Conservation (phyloP, 2,329 filamentous ascomycete species). For the Periconia sp. region DNA sequence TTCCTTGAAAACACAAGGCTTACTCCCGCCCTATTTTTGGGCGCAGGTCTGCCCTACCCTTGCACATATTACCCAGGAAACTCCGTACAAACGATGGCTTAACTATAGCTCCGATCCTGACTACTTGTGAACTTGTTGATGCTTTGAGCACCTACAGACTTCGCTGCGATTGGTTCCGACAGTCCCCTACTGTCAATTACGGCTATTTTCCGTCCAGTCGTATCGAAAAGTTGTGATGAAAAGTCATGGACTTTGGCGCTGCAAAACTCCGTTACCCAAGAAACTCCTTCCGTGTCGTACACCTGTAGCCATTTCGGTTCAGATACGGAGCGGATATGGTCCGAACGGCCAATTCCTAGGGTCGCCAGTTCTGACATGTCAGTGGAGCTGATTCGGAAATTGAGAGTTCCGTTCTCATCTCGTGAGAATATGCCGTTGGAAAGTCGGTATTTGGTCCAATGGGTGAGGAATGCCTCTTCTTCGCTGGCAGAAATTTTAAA, state of each 20-base stretch:
- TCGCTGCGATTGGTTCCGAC: no score
- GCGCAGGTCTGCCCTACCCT: no score
- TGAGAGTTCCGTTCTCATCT: slow-evolving; percentile 10
- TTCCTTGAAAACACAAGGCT: no score
- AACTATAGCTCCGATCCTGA: no score
- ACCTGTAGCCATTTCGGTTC: slow-evolving; percentile 14
- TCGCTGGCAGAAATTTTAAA: slow-evolving; percentile 14
- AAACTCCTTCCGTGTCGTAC: slow-evolving; percentile 15
- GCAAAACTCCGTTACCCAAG: slow-evolving; percentile 14
- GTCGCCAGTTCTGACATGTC: slow-evolving; percentile 7
- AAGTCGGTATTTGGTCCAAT: slow-evolving; percentile 6
- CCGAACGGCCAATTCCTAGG: slow-evolving; percentile 11
- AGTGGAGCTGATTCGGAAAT: slow-evolving; percentile 15
- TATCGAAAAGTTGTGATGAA: not conserved
- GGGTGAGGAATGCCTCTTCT: slow-evolving; percentile 13
- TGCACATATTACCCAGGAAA: no score
- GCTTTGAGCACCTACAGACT: no score
- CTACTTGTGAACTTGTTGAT: no score
- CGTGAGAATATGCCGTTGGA: slow-evolving; percentile 10
- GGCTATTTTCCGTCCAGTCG: not conserved
- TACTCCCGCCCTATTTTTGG: no score
- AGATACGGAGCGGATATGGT: not conserved
- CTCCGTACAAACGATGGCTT: no score
- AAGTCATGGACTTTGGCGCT: not conserved
- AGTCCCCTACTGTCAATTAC: no score